Evolutionary conservation across 805 yeast genomes (phyloP), one percentile per base, ranked within the genome.

Genomic region (Cyberlindnera amylophila): DNA sequence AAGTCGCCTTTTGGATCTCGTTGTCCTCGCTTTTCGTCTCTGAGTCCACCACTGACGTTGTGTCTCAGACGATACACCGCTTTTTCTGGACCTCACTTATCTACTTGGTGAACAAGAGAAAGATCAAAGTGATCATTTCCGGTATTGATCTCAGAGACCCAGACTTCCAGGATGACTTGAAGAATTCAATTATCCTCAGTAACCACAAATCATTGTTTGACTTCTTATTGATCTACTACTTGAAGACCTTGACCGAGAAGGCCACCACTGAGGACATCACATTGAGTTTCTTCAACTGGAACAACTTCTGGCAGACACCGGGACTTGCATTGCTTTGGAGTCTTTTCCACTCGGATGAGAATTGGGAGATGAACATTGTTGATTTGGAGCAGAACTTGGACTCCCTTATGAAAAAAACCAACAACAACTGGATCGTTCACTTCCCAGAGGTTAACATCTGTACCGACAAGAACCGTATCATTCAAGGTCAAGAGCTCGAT

Each of bases 391-490:
- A 55, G 13, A 46, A 51, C 26, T 28, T 51, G 46, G 59, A 68
- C 32, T 57, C 64, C 55, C 27, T 54, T 49, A 11, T 16, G 6
- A 46, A 15, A 4, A 67, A 70, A 3, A 69, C 60, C 28, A 37
- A 52, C n/a, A 68, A 66, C 21, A 73, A 76, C 50, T 81, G 95
- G 86, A 52, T 88, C 0, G 79, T 81, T 0, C 49, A 86, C 8
- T 89, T 89, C 51, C 97, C 97, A 0, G 97, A 90, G 61, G 96
- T 86, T 4, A 85, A 84, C 54, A 75, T 84, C 7, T 74, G 77
- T 60, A 75, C 81, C 0, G 66, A 72, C 10, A 72, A 72, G 29
- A 70, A 70, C 34, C 58, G 51, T 32, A 66, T 35, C 49, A 59
- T 53, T 39, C 95, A 88, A 47, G 66, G 71, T 31, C 69, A 72